Conservation (phyloP, 1,139 yeast species). For the Taphrina flavorubra region DNA sequence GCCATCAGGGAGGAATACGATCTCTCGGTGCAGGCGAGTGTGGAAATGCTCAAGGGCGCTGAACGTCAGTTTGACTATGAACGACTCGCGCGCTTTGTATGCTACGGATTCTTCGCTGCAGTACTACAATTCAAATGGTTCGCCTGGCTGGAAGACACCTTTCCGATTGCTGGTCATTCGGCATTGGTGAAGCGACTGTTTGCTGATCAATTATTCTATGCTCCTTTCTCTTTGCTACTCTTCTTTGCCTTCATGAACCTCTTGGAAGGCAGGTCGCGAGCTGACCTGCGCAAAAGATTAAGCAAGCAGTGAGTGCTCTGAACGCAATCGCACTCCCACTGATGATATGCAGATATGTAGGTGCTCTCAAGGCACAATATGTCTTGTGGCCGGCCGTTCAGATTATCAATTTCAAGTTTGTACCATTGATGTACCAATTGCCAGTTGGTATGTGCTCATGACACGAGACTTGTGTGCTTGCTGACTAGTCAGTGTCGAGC, state of each 20-base stretch:
- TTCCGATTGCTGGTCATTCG: constrained; percentile 29
- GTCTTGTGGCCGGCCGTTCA: constrained; percentile 87
- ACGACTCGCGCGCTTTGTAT: constrained; percentile 39
- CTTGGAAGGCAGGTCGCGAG: constrained; percentile 60
- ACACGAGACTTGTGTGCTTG: not conserved
- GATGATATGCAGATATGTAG: constrained; percentile 14
- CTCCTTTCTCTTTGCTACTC: constrained; percentile 72
- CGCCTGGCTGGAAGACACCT: constrained; percentile 41
- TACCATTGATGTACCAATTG: constrained; percentile 40
- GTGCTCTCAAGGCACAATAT: constrained; percentile 62
- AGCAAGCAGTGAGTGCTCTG: constrained; percentile 41
- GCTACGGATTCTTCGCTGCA: constrained; percentile 37
- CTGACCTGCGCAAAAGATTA: constrained; percentile 41
- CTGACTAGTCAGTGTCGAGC: constrained; percentile 29
- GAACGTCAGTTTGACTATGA: constrained; percentile 37
- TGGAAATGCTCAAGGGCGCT: constrained; percentile 36
- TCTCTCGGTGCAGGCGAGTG: constrained; percentile 21
- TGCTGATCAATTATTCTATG: constrained; percentile 72
- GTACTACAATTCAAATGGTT: constrained; percentile 42
- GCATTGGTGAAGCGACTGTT: constrained; percentile 39
- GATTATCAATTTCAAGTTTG: constrained; percentile 62
- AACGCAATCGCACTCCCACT: not conserved
- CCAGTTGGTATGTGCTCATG: constrained; percentile 29
- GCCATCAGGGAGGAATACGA: constrained; percentile 36
- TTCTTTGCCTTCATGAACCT: constrained; percentile 72